These are phyloP conservation scores for Sugiyamaella floridensis DNA, from an alignment of 805 yeast genomes.

Conservation along the genomic window DNA sequence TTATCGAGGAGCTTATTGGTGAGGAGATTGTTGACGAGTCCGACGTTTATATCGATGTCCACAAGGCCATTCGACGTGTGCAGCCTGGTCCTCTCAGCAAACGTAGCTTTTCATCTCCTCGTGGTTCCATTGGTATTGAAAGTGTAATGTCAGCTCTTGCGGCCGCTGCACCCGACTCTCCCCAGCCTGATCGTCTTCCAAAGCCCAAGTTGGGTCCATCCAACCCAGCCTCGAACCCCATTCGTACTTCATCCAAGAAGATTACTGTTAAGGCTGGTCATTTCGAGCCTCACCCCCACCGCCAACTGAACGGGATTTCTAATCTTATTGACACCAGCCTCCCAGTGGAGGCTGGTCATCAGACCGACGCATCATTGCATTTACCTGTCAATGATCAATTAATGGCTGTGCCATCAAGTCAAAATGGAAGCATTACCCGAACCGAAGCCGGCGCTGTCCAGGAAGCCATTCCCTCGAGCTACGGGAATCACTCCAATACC, in stretches of 20 bases:
- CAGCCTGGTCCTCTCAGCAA: constrained; percentile 33
- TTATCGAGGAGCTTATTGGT: constrained; percentile 95
- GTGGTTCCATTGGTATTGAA: constrained; percentile 8
- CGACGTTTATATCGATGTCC: constrained; percentile 87
- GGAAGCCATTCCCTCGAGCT: constrained; percentile 3
- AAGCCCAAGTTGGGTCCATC: constrained; percentile 41
- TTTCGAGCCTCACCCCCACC: not conserved
- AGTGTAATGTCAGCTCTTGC: constrained; percentile 4
- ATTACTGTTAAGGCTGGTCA: constrained; percentile 49
- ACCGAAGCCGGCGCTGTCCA: constrained; percentile 10
- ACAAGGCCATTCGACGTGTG: constrained; percentile 64
- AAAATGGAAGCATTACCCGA: constrained; percentile 2
- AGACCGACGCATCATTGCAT: not conserved
- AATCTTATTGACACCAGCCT: not conserved
- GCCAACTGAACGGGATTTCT: not conserved
- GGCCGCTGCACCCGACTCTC: not conserved
- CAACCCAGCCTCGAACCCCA: constrained; percentile 64
- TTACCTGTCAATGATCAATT: not conserved
- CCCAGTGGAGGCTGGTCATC: not conserved
- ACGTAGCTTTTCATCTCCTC: constrained; percentile 5
- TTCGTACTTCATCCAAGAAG: constrained; percentile 52
- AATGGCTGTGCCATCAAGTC: constrained; percentile 1
- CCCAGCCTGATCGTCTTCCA: constrained; percentile 2
- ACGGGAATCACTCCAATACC: constrained; percentile 5
- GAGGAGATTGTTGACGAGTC: constrained; percentile 96